phyloP scores from a whole-genome alignment of 2,329 filamentous ascomycete species.

The Paraphaeosphaeria minitans region DNA sequence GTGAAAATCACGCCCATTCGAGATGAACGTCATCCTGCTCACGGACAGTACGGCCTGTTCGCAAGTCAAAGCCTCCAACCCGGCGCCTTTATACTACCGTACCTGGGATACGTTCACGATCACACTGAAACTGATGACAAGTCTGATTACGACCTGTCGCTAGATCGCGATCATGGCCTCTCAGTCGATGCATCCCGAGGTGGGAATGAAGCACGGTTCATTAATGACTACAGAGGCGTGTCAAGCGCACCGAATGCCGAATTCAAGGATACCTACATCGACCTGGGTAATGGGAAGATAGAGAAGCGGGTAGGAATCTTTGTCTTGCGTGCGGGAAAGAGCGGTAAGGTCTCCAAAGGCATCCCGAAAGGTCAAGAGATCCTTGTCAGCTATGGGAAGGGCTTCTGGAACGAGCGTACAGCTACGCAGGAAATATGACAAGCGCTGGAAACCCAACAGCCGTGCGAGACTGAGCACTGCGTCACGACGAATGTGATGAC shows the following conservation, averaged over 20 bases:
- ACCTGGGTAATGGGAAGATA: constrained; percentile 44
- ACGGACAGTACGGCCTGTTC: constrained; percentile 55
- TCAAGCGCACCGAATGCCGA: constrained; percentile 49
- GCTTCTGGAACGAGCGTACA: constrained; percentile 52
- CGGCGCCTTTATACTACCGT: constrained; percentile 55
- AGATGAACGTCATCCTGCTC: constrained; percentile 52
- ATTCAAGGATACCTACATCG: constrained; percentile 50
- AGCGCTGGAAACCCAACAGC: too few species aligned
- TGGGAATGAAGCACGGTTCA: constrained; percentile 59
- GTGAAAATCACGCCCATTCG: constrained; percentile 52
- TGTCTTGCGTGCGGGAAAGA: constrained; percentile 56
- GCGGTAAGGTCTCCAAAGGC: constrained; percentile 53
- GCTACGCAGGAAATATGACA: not conserved
- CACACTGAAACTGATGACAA: constrained; percentile 48
- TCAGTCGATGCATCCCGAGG: constrained; percentile 55
- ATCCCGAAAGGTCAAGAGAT: constrained; percentile 57
- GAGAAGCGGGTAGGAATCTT: constrained; percentile 58
- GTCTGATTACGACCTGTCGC: constrained; percentile 58
- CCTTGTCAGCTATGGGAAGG: constrained; percentile 60
- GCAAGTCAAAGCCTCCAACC: constrained; percentile 52
- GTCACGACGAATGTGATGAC: too few species aligned
- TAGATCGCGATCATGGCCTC: constrained; percentile 56
- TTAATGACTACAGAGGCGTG: constrained; percentile 61
- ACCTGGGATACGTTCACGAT: constrained; percentile 56
- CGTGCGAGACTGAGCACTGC: too few species aligned